Conservation (phyloP, 352 stramenopile species). For the Aphanomyces astaci region DNA sequence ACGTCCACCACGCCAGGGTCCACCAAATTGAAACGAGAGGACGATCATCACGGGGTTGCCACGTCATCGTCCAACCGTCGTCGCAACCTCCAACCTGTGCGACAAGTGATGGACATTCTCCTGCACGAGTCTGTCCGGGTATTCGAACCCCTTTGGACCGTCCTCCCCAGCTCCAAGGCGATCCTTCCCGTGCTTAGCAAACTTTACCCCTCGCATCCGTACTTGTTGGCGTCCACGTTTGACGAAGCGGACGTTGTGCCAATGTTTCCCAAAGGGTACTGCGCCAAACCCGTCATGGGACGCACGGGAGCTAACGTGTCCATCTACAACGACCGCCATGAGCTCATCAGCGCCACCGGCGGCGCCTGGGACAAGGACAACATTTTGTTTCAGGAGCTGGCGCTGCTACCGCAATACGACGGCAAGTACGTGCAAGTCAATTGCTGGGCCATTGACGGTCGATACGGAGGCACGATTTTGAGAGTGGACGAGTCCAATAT, state of each 20-base stretch:
- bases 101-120: constrained; percentile 20
- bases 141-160: constrained; percentile 20
- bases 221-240: constrained; percentile 6
- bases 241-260: constrained; percentile 3
- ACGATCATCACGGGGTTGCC: neutral
- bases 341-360: constrained; percentile 19
- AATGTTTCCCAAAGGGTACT: constrained; percentile 4
- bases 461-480: constrained; percentile 16
- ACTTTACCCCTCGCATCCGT: neutral
- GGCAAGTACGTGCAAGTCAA: constrained; percentile 23
- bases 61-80: no score
- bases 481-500: constrained; percentile 22
- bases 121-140: constrained; percentile 12
- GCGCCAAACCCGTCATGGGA: constrained; percentile 19
- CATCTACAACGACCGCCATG: constrained; percentile 15
- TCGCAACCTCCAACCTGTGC: neutral
- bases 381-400: constrained; percentile 20
- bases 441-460: constrained; percentile 17
- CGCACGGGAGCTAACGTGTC: constrained; percentile 19
- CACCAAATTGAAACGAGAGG: neutral
- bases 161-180: constrained; percentile 17
- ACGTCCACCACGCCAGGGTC: neutral
- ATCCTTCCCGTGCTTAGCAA: constrained; percentile 15
- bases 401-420: constrained; percentile 15
- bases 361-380: constrained; percentile 20